These are phyloP conservation scores for Plasmodium fragile DNA, from an alignment of 169 alveolate species.

Conservation along the genomic window DNA sequence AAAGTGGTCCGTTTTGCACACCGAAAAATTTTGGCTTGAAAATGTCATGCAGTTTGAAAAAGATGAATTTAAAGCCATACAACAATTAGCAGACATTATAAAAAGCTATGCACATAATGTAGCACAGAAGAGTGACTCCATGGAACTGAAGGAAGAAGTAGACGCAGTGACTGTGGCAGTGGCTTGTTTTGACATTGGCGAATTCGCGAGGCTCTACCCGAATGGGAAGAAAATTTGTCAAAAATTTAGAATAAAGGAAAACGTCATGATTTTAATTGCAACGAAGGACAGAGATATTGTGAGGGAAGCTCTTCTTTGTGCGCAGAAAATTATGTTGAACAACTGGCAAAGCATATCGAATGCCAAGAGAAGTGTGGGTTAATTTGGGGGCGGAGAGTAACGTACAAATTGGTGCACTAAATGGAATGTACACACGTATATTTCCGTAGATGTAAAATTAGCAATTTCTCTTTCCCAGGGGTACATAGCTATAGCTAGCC, in stretches of 20 bases:
- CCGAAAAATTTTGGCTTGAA: slow-evolving; percentile 90
- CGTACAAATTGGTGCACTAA: not conserved
- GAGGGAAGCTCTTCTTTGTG: slow-evolving; percentile 90
- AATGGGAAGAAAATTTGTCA: slow-evolving; percentile 91
- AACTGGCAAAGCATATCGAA: slow-evolving; percentile 86
- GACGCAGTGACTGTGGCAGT: slow-evolving; percentile 88
- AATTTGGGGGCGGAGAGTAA: not conserved
- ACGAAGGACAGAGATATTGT: slow-evolving; percentile 89
- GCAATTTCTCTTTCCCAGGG: not conserved
- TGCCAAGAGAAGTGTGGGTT: slow-evolving; percentile 6
- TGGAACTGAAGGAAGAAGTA: slow-evolving; percentile 69
- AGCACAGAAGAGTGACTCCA: slow-evolving; percentile 33
- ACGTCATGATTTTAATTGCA: slow-evolving; percentile 88
- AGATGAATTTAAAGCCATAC: slow-evolving; percentile 87
- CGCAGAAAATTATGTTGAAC: slow-evolving; percentile 92
- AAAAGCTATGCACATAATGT: slow-evolving; percentile 74
- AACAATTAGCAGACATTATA: slow-evolving; percentile 85
- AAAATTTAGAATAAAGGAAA: slow-evolving; percentile 88
- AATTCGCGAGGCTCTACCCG: slow-evolving; percentile 91
- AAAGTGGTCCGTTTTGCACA: slow-evolving; percentile 88
- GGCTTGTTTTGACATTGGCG: slow-evolving; percentile 93
- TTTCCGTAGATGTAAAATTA: not conserved
- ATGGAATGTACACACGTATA: not conserved
- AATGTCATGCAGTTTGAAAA: slow-evolving; percentile 86
- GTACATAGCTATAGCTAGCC: not conserved